Base-by-base conservation (phyloP, 2,329 filamentous ascomycete species). In the Aspergillus ibericus region DNA sequence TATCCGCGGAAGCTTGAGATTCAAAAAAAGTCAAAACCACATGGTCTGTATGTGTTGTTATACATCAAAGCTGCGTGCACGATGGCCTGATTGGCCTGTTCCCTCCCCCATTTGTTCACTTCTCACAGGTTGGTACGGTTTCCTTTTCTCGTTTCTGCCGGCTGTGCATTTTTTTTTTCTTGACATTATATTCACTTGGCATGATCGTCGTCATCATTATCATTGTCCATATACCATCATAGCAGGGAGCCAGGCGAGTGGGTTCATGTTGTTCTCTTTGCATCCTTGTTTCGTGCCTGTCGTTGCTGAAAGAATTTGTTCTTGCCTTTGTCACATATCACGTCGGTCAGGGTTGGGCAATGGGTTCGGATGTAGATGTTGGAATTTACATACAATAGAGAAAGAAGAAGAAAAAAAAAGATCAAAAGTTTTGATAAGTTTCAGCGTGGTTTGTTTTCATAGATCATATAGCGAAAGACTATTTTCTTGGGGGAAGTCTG, bases 171-270 rank as follows among this genome's bases (percentile, higher is more conserved):
- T 58, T 42, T 56, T 58, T 61, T 63, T 58, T 42, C 55, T 58
- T 62, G 58, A 60, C 42, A 64, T 60, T 59, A 63, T 60, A 61
- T 66, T 50, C 56, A 55, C 60, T 59, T 57, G 57, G 62, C 62
- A 63, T 63, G 59, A 63, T 59, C 60, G 58, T 59, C 54, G 59
- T 62, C 58, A 53, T 59, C 58, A 55, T 53, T 62, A 63, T 63
- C 60, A 64, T 64, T 61, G 61, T 63, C 62, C 60, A 64, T 66
- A 67, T 67, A 67, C 65, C 65, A 67, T 64, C 66, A 67, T 68
- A 68, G 66, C 66, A 68, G 63, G 66, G 66, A 63, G 66, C 66
- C 57, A 63, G 66, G 66, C 66, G 66, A 68, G 65, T 63, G 59
- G 62, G 64, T 64, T 59, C 59, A 44, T 50, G 35, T 55, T 60